Evolutionary conservation across 305 asterid genomes (phyloP), one percentile per base, ranked within the genome.

Genomic region (Fraxinus albicans): DNA sequence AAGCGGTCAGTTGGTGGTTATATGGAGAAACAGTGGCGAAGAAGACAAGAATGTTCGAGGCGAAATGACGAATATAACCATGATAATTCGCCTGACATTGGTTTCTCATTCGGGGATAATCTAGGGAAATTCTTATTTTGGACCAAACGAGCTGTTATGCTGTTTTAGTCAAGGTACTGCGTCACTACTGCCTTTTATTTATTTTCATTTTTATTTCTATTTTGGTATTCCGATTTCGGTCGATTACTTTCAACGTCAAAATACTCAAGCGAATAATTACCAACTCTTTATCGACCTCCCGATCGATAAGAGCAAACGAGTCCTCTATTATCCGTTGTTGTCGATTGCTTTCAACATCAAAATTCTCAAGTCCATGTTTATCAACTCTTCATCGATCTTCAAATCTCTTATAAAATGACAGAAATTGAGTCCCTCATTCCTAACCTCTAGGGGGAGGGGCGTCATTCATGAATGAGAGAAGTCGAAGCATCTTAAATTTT

Each of bases 1-100:
- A 19, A 23, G 77, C 17, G 53, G 84, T 82, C 90, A 79, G 89
- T 86, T 82, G 91, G 88, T 91, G 88, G 92, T 91, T 89, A 88
- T 83, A 76, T 84, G 65, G 76, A 76, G 75, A 80, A 79, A 80
- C 86, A 81, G 88, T 74, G 80, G 70, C 79, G 67, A 76, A 69
- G 89, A 81, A 81, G 88, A 73, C 84, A 72, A 80, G 86, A 79
- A 77, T 38, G 85, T 83, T 78, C 47, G 77, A 55, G 27, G 75
- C 0, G 6, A 1, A 87, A 77, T 79, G 84, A 84, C 87, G 77
- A 81, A 69, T 50, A 4, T 75, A 40, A 40, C 0, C 82, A 6
- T 12, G 0, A 1, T 10, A 10, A 8, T 33, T 3, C 1, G 1
- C 9, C n/a, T 19, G 67, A 44, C 47, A 4, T 17, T 25, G 7